Conservation (phyloP, 768 basidiomycete species). For the Pleurotus platypus region DNA sequence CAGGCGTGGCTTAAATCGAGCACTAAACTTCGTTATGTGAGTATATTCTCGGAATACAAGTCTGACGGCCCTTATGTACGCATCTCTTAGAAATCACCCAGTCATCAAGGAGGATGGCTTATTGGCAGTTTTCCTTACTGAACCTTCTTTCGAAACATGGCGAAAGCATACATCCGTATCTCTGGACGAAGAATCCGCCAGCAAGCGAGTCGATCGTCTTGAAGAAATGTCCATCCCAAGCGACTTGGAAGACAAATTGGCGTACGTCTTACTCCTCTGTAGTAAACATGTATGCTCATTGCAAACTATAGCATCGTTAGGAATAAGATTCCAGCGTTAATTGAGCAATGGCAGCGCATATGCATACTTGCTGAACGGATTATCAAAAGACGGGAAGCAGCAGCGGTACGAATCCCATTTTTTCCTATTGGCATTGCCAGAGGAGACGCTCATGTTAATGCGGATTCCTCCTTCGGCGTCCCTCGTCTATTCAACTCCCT, state of each 20-base stretch:
- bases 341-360: constrained; percentile 92
- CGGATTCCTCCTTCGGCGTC: constrained; percentile 41
- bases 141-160: constrained; percentile 85
- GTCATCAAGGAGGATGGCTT: constrained; percentile 86
- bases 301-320: constrained; percentile 58
- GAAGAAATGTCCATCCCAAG: constrained; percentile 94
- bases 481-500: constrained; percentile 69
- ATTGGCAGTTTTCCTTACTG: constrained; percentile 76
- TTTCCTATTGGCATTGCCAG: constrained; percentile 9
- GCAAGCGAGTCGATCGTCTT: constrained; percentile 71
- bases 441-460: constrained; percentile 7
- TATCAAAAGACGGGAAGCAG: constrained; percentile 86
- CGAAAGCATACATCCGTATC: constrained; percentile 73
- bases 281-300: background rate
- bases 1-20: constrained; percentile 79
- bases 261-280: constrained; percentile 35
- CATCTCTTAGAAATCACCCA: constrained; percentile 75
- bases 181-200: constrained; percentile 83
- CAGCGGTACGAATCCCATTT: constrained; percentile 72
- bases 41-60: constrained; percentile 12
- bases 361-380: constrained; percentile 84
- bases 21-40: constrained; percentile 54
- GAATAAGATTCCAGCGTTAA: constrained; percentile 66
- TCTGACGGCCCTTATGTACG: background rate
- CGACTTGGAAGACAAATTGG: constrained; percentile 88